These are phyloP conservation scores for Bacidia gigantensis DNA, from an alignment of 495 filamentous ascomycete genomes.

Conservation along the genomic window DNA sequence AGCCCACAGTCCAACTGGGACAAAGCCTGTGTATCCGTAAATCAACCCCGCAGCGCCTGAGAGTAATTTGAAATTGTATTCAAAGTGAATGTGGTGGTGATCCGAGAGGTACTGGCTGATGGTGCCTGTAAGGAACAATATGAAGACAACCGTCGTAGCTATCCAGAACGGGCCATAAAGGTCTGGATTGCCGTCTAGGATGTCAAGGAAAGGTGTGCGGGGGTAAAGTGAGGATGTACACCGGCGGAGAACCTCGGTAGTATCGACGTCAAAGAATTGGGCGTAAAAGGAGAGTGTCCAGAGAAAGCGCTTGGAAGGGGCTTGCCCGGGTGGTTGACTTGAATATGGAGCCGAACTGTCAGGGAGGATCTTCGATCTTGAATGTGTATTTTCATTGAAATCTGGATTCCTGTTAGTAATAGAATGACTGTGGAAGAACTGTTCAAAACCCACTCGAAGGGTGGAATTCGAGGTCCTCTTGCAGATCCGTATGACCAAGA, in stretches of 20 bases:
- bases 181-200: slow-evolving; percentile 93
- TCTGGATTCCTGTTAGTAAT: slow-evolving; percentile 23
- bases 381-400: slow-evolving; percentile 40
- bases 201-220: slow-evolving; percentile 85
- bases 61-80: slow-evolving; percentile 79
- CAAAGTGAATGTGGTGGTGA: slow-evolving; percentile 46
- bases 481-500: slow-evolving; percentile 91
- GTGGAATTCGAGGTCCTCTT: slow-evolving; percentile 99
- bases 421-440: background rate
- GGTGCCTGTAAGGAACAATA: slow-evolving; percentile 86
- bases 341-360: slow-evolving; percentile 47
- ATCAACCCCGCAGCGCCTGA: slow-evolving; percentile 74
- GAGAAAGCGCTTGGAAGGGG: slow-evolving; percentile 66
- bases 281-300: slow-evolving; percentile 91
- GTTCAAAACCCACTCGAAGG: slow-evolving; percentile 51
- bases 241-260: slow-evolving; percentile 66
- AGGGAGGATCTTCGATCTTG: slow-evolving; percentile 41
- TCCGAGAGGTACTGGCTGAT: slow-evolving; percentile 75
- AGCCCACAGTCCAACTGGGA: slow-evolving; percentile 78
- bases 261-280: slow-evolving; percentile 97
- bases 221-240: slow-evolving; percentile 79
- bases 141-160: slow-evolving; percentile 91
- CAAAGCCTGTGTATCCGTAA: slow-evolving; percentile 80
- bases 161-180: slow-evolving; percentile 97
- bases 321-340: slow-evolving; percentile 34